A percentile compares a stretch with the other conserved stretches of the same genome.
phyloP scores from a whole-genome alignment of 2,329 filamentous ascomycete species.

The Magnaporthales sp. region DNA sequence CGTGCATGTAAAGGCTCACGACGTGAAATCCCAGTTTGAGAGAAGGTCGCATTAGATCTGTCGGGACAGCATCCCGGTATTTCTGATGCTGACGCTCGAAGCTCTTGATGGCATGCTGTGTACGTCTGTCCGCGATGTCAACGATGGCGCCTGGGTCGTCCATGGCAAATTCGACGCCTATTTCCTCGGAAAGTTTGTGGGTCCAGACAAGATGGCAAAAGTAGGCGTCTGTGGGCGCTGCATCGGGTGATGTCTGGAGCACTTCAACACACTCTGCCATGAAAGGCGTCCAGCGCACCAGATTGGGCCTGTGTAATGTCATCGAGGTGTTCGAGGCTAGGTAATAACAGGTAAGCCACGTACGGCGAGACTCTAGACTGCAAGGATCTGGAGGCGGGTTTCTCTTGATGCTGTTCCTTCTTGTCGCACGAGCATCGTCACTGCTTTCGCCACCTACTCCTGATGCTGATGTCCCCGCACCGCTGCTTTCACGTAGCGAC shows the following conservation, averaged over 20 bases:
- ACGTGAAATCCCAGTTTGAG: constrained; percentile 56
- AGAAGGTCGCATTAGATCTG: constrained; percentile 43
- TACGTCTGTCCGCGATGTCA: constrained; percentile 52
- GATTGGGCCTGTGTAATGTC: constrained; percentile 50
- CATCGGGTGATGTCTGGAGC: constrained; percentile 43
- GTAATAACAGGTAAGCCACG: constrained; percentile 53
- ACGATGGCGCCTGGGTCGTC: constrained; percentile 50
- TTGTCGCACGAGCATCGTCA: neutral
- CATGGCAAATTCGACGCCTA: constrained; percentile 56
- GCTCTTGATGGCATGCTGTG: constrained; percentile 53
- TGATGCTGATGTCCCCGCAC: neutral
- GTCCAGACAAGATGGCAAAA: constrained; percentile 52
- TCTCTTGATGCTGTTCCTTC: constrained; percentile 19
- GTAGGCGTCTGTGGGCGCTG: constrained; percentile 45
- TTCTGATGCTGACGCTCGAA: constrained; percentile 57
- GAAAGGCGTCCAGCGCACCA: constrained; percentile 52
- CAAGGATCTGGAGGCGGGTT: constrained; percentile 39
- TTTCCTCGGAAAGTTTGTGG: constrained; percentile 58
- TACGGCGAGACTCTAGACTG: constrained; percentile 44
- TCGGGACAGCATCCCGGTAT: constrained; percentile 46
- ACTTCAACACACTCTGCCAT: constrained; percentile 51
- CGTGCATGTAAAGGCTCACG: constrained; percentile 65
- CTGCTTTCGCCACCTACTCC: constrained; percentile 6
- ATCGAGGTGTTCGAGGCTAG: constrained; percentile 51
- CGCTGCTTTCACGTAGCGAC: neutral